A percentile compares a stretch with the other conserved stretches of the same genome.
Conservation (phyloP, 768 basidiomycete genomes). For the Lentinula sp. region DNA sequence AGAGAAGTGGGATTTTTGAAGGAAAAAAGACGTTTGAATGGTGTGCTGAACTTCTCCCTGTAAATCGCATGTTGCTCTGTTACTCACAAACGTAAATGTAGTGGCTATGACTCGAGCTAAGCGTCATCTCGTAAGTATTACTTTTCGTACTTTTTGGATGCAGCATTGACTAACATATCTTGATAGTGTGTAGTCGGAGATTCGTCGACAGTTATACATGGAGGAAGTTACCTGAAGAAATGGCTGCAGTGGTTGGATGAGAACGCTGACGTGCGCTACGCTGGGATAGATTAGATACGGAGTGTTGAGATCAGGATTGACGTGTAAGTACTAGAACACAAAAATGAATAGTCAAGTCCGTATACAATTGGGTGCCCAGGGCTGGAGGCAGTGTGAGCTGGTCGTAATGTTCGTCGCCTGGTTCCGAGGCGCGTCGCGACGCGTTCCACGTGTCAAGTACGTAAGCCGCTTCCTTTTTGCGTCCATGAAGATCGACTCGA, state of each 20-base stretch:
- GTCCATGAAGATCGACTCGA: neutral
- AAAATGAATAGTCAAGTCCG: too few relatives aligned
- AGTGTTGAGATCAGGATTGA: too few relatives aligned
- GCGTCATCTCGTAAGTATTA: conserved; percentile 61
- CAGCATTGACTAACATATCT: neutral
- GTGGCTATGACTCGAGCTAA: conserved; percentile 92
- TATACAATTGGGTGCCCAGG: too few relatives aligned
- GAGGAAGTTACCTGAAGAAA: conserved; percentile 74
- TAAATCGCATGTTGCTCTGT: neutral
- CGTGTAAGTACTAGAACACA: too few relatives aligned
- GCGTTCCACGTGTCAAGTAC: neutral
- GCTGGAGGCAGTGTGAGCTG: too few relatives aligned
- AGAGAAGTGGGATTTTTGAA: conserved; percentile 92
- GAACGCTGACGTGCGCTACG: conserved; percentile 87
- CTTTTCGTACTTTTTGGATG: conserved; percentile 19
- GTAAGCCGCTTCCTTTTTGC: neutral
- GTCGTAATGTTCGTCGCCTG: too few relatives aligned
- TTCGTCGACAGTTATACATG: conserved; percentile 84
- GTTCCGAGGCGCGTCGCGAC: neutral
- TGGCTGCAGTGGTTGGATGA: conserved; percentile 92
- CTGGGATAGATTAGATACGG: conserved; percentile 51
- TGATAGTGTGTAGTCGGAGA: conserved; percentile 87
- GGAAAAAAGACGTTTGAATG: conserved; percentile 89
- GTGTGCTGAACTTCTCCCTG: conserved; percentile 28
- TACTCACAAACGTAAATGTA: conserved; percentile 17